A percentile compares a stretch with the other conserved stretches of the same genome.
Conservation (phyloP, 192 early-diverging fungal species). For the Umbelopsis sp. region DNA sequence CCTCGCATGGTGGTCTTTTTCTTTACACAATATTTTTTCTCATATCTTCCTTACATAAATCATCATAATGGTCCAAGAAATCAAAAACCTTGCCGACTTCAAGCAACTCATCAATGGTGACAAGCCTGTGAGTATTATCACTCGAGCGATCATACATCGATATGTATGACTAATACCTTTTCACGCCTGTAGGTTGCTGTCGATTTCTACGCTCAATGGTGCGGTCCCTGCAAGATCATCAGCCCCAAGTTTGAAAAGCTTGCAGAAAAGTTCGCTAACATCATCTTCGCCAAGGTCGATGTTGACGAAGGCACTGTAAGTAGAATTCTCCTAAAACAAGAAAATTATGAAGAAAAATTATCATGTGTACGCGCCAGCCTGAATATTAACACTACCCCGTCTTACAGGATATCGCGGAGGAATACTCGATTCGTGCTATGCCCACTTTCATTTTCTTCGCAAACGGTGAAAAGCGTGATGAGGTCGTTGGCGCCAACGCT, state of each 20-base stretch:
- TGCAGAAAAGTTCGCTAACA: slow-evolving; percentile 46
- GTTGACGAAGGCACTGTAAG: slow-evolving; percentile 68
- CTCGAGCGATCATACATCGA: background rate
- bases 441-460: slow-evolving; percentile 63
- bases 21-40: slow-evolving; percentile 6
- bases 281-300: slow-evolving; percentile 81
- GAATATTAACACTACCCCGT: too few relatives aligned
- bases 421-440: slow-evolving; percentile 48
- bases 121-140: slow-evolving; percentile 22
- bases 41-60: background rate
- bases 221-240: slow-evolving; percentile 84
- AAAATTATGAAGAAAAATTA: too few relatives aligned
- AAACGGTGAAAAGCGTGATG: slow-evolving; percentile 50
- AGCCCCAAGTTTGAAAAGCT: slow-evolving; percentile 65
- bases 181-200: slow-evolving; percentile 55
- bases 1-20: slow-evolving; percentile 6
- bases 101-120: slow-evolving; percentile 17
- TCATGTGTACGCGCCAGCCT: too few relatives aligned
- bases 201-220: slow-evolving; percentile 85
- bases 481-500: slow-evolving; percentile 44
- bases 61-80: background rate
- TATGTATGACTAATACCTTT: background rate
- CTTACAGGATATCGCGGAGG: slow-evolving; percentile 48
- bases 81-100: slow-evolving; percentile 32
- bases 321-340: background rate